Evolutionary conservation across 2,329 filamentous ascomycete species (phyloP).

Genomic region (Plenodomus biglobosus): DNA sequence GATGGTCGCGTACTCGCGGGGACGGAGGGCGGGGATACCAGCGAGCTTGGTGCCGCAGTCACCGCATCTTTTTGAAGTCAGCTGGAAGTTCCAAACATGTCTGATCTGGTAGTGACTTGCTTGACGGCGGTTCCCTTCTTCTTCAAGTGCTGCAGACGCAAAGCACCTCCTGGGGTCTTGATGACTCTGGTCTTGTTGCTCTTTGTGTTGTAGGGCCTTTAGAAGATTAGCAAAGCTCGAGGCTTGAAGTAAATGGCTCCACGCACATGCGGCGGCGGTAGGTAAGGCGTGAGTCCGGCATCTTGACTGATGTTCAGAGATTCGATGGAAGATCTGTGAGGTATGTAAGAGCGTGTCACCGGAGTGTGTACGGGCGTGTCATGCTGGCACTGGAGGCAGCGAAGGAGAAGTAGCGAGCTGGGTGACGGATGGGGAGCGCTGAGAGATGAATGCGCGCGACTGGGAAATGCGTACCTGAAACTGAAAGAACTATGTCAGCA

Average conservation of each 20-base stretch:
- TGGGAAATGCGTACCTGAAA: slow-evolving; percentile 30
- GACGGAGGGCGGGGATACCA: slow-evolving; percentile 96
- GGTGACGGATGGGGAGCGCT: too few relatives aligned
- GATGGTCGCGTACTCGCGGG: slow-evolving; percentile 95
- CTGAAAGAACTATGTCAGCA: slow-evolving; percentile 6
- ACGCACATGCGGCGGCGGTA: slow-evolving; percentile 52
- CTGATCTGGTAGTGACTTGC: background rate
- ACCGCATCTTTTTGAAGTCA: slow-evolving; percentile 57
- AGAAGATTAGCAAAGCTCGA: background rate
- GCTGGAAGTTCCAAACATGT: background rate
- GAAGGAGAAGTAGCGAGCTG: background rate
- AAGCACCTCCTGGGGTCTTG: slow-evolving; percentile 87
- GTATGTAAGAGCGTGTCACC: slow-evolving; percentile 30
- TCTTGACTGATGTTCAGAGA: slow-evolving; percentile 48
- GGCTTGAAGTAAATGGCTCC: slow-evolving; percentile 4
- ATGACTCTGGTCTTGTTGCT: slow-evolving; percentile 86
- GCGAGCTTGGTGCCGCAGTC: slow-evolving; percentile 95
- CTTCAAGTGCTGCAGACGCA: slow-evolving; percentile 98
- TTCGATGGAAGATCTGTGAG: slow-evolving; percentile 30
- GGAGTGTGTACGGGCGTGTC: slow-evolving; percentile 30
- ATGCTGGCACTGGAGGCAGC: slow-evolving; percentile 21
- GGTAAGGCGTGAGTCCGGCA: slow-evolving; percentile 58
- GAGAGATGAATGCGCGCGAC: too few relatives aligned
- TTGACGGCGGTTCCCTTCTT: slow-evolving; percentile 82
- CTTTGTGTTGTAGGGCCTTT: slow-evolving; percentile 81